phyloP scores from a whole-genome alignment of 768 basidiomycete species.

The Serendipita sp. region DNA sequence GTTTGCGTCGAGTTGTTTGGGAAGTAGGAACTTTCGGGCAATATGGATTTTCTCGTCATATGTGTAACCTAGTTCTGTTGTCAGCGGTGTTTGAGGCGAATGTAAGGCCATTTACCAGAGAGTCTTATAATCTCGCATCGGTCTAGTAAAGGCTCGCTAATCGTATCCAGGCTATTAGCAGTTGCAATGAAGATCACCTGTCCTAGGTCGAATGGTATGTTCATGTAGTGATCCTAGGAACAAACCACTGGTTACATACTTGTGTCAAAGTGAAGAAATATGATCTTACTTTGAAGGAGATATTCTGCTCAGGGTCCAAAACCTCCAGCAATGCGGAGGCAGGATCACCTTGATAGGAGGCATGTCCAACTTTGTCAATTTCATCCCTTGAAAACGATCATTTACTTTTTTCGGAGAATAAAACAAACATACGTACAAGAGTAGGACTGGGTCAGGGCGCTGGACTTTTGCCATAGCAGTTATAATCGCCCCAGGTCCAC shows the following conservation, averaged over 20 bases:
- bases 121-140: slow-evolving; percentile 78
- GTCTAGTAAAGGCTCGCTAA: slow-evolving; percentile 73
- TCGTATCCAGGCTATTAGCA: slow-evolving; percentile 77
- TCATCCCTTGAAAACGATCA: slow-evolving; percentile 37
- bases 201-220: slow-evolving; percentile 73
- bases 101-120: slow-evolving; percentile 29
- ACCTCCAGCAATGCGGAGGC: slow-evolving; percentile 82
- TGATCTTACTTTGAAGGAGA: slow-evolving; percentile 21
- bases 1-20: slow-evolving; percentile 72
- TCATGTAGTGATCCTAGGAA: slow-evolving; percentile 73
- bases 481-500: slow-evolving; percentile 68
- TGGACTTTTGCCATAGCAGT: slow-evolving; percentile 78
- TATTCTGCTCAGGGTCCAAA: slow-evolving; percentile 86
- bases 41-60: slow-evolving; percentile 87
- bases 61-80: slow-evolving; percentile 41
- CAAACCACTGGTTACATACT: slow-evolving; percentile 5
- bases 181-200: slow-evolving; percentile 88
- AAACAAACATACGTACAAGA: slow-evolving; percentile 29
- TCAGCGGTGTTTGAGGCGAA: background rate
- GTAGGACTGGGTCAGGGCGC: slow-evolving; percentile 58
- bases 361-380: slow-evolving; percentile 70
- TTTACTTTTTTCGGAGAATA: background rate
- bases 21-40: slow-evolving; percentile 69
- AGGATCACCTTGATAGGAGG: slow-evolving; percentile 84
- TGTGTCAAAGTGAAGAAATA: background rate